Evolutionary conservation across 1,284 basidiomycete species (phyloP).

Genomic region (Ceratobasidium sp.): DNA sequence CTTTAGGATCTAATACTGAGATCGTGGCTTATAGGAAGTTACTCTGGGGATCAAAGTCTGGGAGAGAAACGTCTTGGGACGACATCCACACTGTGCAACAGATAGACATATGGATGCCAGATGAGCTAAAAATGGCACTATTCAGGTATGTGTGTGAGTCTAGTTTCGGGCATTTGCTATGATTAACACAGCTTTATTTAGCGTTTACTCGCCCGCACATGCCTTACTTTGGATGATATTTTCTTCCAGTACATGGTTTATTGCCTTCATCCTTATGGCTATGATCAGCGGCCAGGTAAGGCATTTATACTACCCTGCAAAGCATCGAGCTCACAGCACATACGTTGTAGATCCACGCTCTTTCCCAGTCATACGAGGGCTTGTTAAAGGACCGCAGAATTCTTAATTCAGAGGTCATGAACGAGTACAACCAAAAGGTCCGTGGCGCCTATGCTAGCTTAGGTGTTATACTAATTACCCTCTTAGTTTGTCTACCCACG

Average conservation of each 20-base stretch:
- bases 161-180: not conserved
- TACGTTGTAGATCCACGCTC: slow-evolving; percentile 63
- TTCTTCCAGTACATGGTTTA: slow-evolving; percentile 78
- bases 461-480: slow-evolving; percentile 55
- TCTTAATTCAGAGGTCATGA: slow-evolving; percentile 84
- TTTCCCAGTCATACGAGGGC: slow-evolving; percentile 71
- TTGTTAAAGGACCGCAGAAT: slow-evolving; percentile 82
- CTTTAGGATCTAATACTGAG: not conserved
- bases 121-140: slow-evolving; percentile 75
- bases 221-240: slow-evolving; percentile 79
- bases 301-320: slow-evolving; percentile 45
- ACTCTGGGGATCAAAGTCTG: slow-evolving; percentile 69
- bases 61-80: slow-evolving; percentile 62
- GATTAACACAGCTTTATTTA: slow-evolving; percentile 38
- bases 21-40: slow-evolving; percentile 69
- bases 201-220: slow-evolving; percentile 83
- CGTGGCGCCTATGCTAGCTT: not conserved
- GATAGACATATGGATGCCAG: slow-evolving; percentile 82
- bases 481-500: slow-evolving; percentile 84
- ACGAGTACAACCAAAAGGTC: slow-evolving; percentile 86
- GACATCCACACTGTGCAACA: slow-evolving; percentile 68
- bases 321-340: slow-evolving; percentile 14
- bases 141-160: slow-evolving; percentile 63
- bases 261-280: slow-evolving; percentile 75
- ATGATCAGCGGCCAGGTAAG: slow-evolving; percentile 73